These are phyloP conservation scores for Sporobolus alterniflorus DNA, from an alignment of 202 grass and related monocot species.

Conservation along the genomic window DNA sequence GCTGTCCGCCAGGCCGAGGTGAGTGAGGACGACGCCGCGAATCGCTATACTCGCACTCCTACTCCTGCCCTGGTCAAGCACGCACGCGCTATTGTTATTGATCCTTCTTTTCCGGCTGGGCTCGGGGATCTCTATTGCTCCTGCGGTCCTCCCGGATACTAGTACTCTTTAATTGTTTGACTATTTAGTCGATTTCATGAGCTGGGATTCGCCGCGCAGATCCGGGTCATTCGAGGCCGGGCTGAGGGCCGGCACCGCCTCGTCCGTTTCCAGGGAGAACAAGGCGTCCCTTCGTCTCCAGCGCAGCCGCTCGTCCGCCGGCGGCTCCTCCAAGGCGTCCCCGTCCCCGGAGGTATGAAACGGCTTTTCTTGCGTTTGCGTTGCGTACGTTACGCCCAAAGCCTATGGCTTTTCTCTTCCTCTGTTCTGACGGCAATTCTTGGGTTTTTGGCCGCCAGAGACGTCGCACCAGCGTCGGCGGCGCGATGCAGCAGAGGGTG, in stretches of 20 bases:
- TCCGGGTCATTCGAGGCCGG: constrained; percentile 68
- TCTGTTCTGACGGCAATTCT: not conserved
- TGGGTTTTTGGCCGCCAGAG: constrained; percentile 17
- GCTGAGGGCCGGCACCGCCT: constrained; percentile 1
- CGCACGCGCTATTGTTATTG: not conserved
- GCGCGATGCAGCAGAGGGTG: constrained; percentile 67
- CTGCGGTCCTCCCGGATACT: not conserved
- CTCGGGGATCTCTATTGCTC: not conserved
- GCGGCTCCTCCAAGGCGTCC: constrained; percentile 25
- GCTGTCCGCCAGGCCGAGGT: constrained; percentile 62
- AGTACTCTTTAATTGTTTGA: constrained; percentile 44
- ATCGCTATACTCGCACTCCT: too few species aligned
- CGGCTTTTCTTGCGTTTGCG: not conserved
- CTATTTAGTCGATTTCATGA: constrained; percentile 37
- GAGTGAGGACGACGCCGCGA: constrained; percentile 10
- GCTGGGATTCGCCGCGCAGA: constrained; percentile 60
- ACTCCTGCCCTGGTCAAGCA: too few species aligned
- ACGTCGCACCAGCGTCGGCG: constrained; percentile 2
- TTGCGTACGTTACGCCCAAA: not conserved
- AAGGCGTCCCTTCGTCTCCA: constrained; percentile 42
- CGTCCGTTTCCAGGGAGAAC: constrained; percentile 1
- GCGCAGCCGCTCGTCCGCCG: constrained; percentile 50
- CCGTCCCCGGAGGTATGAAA: constrained; percentile 44
- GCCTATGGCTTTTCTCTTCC: constrained; percentile 3
- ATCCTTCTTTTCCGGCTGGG: constrained; percentile 52